phyloP scores from a whole-genome alignment of 2,329 filamentous ascomycete genomes.

The Geoglossum cookeanum region DNA sequence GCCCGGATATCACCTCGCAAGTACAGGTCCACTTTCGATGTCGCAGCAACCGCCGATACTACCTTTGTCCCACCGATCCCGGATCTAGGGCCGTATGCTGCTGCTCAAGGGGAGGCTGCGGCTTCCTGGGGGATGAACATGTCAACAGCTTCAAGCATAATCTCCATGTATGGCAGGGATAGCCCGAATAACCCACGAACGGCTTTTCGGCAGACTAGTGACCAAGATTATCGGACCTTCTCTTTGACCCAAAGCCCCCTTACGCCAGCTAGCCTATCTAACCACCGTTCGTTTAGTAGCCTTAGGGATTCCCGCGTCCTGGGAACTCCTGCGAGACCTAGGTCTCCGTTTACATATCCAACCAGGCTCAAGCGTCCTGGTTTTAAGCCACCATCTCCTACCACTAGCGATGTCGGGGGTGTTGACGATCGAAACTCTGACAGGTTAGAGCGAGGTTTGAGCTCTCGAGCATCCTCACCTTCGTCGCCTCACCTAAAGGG shows the following conservation, averaged over 20 bases:
- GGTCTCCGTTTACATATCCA: conserved; percentile 11
- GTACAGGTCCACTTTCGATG: neutral
- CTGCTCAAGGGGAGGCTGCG: neutral
- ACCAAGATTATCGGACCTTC: conserved; percentile 8
- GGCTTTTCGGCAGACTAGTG: neutral
- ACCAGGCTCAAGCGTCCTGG: conserved; percentile 11
- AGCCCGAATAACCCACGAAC: neutral
- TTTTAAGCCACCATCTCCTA: conserved; percentile 10
- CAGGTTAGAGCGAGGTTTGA: neutral
- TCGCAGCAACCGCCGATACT: neutral
- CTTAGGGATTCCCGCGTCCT: neutral
- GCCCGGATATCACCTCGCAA: neutral
- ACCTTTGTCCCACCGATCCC: neutral
- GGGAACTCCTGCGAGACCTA: conserved; percentile 4
- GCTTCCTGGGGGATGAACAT: neutral
- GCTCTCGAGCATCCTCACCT: conserved; percentile 7
- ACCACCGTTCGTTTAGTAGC: conserved; percentile 3
- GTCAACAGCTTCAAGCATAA: conserved; percentile 1
- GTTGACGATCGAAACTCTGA: conserved; percentile 1
- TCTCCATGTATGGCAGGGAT: neutral
- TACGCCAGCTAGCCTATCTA: conserved; percentile 5
- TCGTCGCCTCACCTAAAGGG: conserved; percentile 4
- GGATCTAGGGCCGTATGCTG: neutral
- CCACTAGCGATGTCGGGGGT: conserved; percentile 8
- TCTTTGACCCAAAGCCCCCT: conserved; percentile 9